phyloP scores from a whole-genome alignment of 2,329 filamentous ascomycete species.

The Plenodomus tracheiphilus region DNA sequence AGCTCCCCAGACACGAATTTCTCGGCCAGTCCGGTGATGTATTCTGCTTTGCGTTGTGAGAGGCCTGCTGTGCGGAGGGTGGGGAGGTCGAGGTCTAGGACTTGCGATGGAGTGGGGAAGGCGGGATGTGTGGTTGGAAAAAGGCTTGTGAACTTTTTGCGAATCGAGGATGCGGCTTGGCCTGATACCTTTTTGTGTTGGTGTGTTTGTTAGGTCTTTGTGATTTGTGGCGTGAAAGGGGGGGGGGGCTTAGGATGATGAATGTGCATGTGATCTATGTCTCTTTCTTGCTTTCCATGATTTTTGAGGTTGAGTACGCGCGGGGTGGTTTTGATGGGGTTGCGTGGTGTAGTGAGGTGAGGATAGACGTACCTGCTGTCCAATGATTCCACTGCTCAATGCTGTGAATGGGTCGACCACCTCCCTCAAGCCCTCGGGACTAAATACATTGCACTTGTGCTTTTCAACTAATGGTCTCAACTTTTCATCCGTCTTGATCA shows the following conservation, averaged over 20 bases:
- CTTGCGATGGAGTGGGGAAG: conserved; percentile 78
- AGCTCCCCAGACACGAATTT: conserved; percentile 79
- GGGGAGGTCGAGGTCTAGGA: conserved; percentile 63
- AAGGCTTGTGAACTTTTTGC: conserved; percentile 59
- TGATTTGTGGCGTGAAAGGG: no score
- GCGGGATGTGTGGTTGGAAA: conserved; percentile 56
- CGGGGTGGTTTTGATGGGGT: no score
- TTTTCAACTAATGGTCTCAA: conserved; percentile 73
- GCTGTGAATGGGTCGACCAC: conserved; percentile 85
- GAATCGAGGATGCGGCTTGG: conserved; percentile 86
- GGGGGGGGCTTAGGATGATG: no score
- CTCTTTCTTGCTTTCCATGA: no score
- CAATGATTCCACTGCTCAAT: conserved; percentile 85
- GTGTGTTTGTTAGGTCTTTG: neutral
- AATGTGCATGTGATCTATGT: no score
- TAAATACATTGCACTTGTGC: conserved; percentile 79
- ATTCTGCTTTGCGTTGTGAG: conserved; percentile 94
- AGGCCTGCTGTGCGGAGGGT: conserved; percentile 81
- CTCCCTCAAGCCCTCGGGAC: conserved; percentile 78
- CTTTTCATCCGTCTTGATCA: conserved; percentile 72
- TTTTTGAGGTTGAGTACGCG: no score
- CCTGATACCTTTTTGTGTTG: conserved; percentile 67
- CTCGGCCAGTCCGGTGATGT: conserved; percentile 80
- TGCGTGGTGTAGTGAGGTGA: neutral
- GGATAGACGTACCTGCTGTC: conserved; percentile 66